Evolutionary conservation across 495 filamentous ascomycete genomes (phyloP).

Genomic region (Aspergillus mulundensis): DNA sequence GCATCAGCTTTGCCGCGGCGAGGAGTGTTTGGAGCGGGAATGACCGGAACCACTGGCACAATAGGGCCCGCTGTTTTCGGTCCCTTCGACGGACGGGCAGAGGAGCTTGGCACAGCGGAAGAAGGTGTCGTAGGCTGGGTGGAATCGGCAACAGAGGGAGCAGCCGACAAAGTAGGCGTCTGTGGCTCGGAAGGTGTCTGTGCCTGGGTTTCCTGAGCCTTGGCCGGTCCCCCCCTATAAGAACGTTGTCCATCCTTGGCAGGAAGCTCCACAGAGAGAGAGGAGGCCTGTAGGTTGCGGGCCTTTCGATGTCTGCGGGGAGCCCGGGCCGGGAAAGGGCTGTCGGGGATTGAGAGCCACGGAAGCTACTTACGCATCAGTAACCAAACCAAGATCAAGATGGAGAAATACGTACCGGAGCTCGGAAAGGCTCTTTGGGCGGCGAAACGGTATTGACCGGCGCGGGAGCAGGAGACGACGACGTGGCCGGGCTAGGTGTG

Average conservation of each 20-base stretch:
- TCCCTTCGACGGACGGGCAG: slow-evolving; percentile 34
- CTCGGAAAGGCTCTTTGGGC: slow-evolving; percentile 48
- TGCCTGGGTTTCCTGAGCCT: slow-evolving; percentile 22
- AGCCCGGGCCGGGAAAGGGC: slow-evolving; percentile 57
- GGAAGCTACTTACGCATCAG: slow-evolving; percentile 54
- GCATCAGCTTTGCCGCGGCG: slow-evolving; percentile 40
- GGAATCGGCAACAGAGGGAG: slow-evolving; percentile 59
- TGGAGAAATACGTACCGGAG: slow-evolving; percentile 51
- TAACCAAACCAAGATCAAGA: neutral
- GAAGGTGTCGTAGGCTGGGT: slow-evolving; percentile 72
- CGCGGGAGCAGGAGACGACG: slow-evolving; percentile 28
- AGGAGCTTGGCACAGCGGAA: slow-evolving; percentile 38
- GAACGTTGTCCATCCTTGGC: slow-evolving; percentile 32
- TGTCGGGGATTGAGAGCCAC: slow-evolving; percentile 72
- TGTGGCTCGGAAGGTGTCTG: slow-evolving; percentile 53
- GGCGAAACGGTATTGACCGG: slow-evolving; percentile 21
- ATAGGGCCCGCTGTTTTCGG: slow-evolving; percentile 53
- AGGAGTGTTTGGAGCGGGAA: slow-evolving; percentile 47
- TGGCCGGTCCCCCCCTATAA: slow-evolving; percentile 18
- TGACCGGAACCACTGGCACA: slow-evolving; percentile 62
- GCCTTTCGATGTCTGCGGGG: slow-evolving; percentile 38
- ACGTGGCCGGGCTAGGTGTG: slow-evolving; percentile 26
- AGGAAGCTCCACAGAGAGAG: slow-evolving; percentile 47
- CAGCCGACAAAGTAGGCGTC: slow-evolving; percentile 63
- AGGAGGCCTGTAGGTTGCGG: slow-evolving; percentile 32